These are phyloP conservation scores for Ophiosphaerella narmari DNA, from an alignment of 2,329 filamentous ascomycete species.

Conservation along the genomic window DNA sequence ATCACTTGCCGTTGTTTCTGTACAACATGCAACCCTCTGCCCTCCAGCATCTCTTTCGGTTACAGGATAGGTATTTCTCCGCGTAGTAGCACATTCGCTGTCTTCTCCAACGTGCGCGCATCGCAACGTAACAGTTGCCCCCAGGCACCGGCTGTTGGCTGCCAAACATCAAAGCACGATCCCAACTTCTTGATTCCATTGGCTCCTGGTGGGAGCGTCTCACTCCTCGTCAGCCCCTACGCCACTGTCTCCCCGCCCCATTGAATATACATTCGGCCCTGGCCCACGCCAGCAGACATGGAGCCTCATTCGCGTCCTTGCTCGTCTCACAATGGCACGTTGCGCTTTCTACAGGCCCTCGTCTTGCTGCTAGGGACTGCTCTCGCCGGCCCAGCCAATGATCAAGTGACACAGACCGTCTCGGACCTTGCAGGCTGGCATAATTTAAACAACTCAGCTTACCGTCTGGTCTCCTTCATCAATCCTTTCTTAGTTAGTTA, in stretches of 20 bases:
- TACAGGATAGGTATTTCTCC: slow-evolving; percentile 20
- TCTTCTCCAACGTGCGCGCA: slow-evolving; percentile 33
- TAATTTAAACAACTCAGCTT: slow-evolving; percentile 33
- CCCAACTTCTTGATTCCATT: slow-evolving; percentile 34
- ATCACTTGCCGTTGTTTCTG: slow-evolving; percentile 18
- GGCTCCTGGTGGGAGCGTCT: slow-evolving; percentile 25
- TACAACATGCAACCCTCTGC: slow-evolving; percentile 24
- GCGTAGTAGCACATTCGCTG: slow-evolving; percentile 31
- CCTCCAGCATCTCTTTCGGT: slow-evolving; percentile 14
- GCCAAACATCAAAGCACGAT: slow-evolving; percentile 40
- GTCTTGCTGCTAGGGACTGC: slow-evolving; percentile 36
- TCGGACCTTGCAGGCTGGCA: slow-evolving; percentile 27
- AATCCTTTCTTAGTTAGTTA: slow-evolving; percentile 30
- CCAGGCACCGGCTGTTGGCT: slow-evolving; percentile 33
- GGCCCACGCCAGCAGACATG: slow-evolving; percentile 38
- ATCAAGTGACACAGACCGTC: slow-evolving; percentile 30
- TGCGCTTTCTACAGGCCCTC: slow-evolving; percentile 44
- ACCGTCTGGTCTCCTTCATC: slow-evolving; percentile 24
- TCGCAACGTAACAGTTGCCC: slow-evolving; percentile 28
- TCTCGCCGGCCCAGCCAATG: slow-evolving; percentile 29
- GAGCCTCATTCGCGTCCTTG: slow-evolving; percentile 43
- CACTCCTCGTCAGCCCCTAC: slow-evolving; percentile 24
- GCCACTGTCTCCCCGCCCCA: slow-evolving; percentile 27
- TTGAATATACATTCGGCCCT: slow-evolving; percentile 44
- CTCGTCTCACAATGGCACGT: slow-evolving; percentile 38